Conservation (phyloP, 306 rosid genomes). For the Medicago ruthenica region DNA sequence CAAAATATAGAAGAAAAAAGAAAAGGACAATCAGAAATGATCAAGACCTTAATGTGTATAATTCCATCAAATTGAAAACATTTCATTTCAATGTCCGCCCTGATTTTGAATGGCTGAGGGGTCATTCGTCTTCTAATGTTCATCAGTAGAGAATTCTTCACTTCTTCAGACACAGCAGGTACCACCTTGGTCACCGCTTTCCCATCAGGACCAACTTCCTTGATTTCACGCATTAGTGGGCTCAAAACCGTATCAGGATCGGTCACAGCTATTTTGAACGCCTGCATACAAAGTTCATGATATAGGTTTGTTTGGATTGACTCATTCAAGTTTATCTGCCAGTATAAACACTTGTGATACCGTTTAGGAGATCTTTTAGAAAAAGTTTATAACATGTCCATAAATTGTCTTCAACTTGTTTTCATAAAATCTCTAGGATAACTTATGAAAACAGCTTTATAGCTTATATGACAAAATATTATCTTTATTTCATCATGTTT, state of each 20-base stretch:
- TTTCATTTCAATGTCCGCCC: slow-evolving; percentile 82
- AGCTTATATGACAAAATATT: no score
- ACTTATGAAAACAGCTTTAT: no score
- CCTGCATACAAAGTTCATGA: slow-evolving; percentile 57
- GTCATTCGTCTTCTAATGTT: slow-evolving; percentile 95
- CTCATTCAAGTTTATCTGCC: neutral
- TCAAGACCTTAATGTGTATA: slow-evolving; percentile 83
- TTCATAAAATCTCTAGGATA: neutral
- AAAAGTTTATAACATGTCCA: neutral
- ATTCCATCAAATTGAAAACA: slow-evolving; percentile 98
- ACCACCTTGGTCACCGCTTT: slow-evolving; percentile 88
- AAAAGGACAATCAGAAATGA: slow-evolving; percentile 12
- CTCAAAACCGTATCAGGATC: slow-evolving; percentile 90
- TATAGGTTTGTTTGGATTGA: neutral
- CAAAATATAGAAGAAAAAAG: neutral
- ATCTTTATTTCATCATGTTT: no score
- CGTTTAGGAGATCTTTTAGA: neutral
- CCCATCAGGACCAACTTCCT: slow-evolving; percentile 88
- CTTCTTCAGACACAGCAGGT: slow-evolving; percentile 87
- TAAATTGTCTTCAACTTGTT: neutral
- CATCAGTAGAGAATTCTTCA: slow-evolving; percentile 77
- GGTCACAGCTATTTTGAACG: slow-evolving; percentile 79
- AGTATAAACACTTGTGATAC: neutral
- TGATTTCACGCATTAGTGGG: slow-evolving; percentile 81
- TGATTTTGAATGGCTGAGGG: slow-evolving; percentile 92